phyloP scores from a whole-genome alignment of 2,329 filamentous ascomycete species.

The Pyricularia sp. region DNA sequence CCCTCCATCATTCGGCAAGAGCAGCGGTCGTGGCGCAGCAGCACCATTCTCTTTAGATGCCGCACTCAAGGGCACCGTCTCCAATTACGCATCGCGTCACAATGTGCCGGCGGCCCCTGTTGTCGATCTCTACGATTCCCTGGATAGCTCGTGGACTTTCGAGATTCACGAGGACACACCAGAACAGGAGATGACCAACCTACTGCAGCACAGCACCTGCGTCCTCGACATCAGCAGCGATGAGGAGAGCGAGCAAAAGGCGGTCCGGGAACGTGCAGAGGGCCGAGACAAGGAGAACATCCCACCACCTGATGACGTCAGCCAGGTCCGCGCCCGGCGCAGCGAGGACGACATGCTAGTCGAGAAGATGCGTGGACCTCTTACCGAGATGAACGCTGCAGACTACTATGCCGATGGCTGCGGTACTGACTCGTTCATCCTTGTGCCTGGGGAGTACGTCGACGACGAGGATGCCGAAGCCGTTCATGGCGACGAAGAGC shows the following conservation, averaged over 20 bases:
- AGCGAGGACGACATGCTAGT: slow-evolving; percentile 45
- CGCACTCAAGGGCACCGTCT: slow-evolving; percentile 68
- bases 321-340: slow-evolving; percentile 40
- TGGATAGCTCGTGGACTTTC: slow-evolving; percentile 70
- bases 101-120: slow-evolving; percentile 18
- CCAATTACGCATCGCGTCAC: slow-evolving; percentile 43
- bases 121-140: slow-evolving; percentile 20
- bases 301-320: slow-evolving; percentile 59
- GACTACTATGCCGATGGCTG: slow-evolving; percentile 61
- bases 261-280: slow-evolving; percentile 42
- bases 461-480: slow-evolving; percentile 39
- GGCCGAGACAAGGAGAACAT: slow-evolving; percentile 87
- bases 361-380: slow-evolving; percentile 54
- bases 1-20: slow-evolving; percentile 50
- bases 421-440: slow-evolving; percentile 50
- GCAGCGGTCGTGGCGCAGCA: slow-evolving; percentile 21
- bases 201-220: slow-evolving; percentile 84
- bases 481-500: slow-evolving; percentile 19
- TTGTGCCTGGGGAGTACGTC: slow-evolving; percentile 33
- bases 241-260: slow-evolving; percentile 58
- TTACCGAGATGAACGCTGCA: slow-evolving; percentile 57
- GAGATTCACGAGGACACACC: slow-evolving; percentile 89
- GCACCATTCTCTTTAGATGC: slow-evolving; percentile 78
- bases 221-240: slow-evolving; percentile 85
- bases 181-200: slow-evolving; percentile 83